These are phyloP conservation scores for Xylaria sp. DNA, from an alignment of 2,329 filamentous ascomycete genomes.

Conservation along the genomic window DNA sequence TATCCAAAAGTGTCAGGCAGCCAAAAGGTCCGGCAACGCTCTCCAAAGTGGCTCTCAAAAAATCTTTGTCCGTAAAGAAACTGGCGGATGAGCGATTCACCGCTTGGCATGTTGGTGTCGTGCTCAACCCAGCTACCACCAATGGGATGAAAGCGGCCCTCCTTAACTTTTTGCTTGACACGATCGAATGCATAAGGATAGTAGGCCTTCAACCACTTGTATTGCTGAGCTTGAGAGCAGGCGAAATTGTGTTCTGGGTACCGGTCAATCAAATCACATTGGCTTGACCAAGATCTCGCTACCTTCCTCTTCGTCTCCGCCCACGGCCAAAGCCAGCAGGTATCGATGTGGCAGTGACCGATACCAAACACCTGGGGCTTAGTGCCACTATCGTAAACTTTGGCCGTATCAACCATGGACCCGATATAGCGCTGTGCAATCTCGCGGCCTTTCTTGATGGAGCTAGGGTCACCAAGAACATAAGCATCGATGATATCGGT, in stretches of 20 bases:
- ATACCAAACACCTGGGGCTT: conserved; percentile 86
- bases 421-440: conserved; percentile 88
- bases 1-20: conserved; percentile 98
- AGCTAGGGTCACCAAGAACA: conserved; percentile 80
- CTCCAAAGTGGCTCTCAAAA: conserved; percentile 92
- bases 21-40: conserved; percentile 93
- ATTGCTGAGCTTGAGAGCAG: conserved; percentile 95
- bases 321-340: conserved; percentile 98
- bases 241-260: conserved; percentile 95
- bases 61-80: conserved; percentile 96
- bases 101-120: conserved; percentile 96
- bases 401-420: conserved; percentile 79
- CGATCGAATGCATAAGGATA: conserved; percentile 91
- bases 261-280: conserved; percentile 93
- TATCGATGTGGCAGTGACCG: conserved; percentile 97
- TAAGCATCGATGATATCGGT: conserved; percentile 93
- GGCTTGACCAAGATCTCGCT: conserved; percentile 94
- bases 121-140: conserved; percentile 99
- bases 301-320: conserved; percentile 98
- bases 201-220: conserved; percentile 92
- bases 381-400: conserved; percentile 83
- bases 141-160: conserved; percentile 92
- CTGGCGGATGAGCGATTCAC: conserved; percentile 92
- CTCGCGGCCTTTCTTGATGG: conserved; percentile 81
- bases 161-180: conserved; percentile 89